Percentiles rank a stretch among this genome's conserved stretches.
Conservation (phyloP, 164 flowering plant species). For the Paratinospora sagittata region DNA sequence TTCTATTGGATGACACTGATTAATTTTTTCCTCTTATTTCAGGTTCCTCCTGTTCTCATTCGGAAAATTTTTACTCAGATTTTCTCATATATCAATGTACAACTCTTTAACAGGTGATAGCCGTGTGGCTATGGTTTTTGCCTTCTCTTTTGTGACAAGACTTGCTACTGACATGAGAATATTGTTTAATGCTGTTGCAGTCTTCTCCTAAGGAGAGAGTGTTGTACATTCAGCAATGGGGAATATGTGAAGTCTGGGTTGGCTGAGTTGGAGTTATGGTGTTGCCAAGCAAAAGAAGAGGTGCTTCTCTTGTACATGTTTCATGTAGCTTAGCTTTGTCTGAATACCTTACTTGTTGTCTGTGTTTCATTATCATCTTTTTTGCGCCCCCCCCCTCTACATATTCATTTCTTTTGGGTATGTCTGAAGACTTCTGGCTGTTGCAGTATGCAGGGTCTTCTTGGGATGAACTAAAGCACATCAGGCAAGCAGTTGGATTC, state of each 20-base stretch:
- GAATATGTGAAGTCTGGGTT: slow-evolving; percentile 83
- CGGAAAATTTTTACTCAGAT: slow-evolving; percentile 62
- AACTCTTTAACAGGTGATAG: slow-evolving; percentile 77
- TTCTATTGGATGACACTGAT: not conserved
- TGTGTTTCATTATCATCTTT: too few relatives aligned
- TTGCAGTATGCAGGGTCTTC: slow-evolving; percentile 76
- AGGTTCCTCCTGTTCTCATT: slow-evolving; percentile 69
- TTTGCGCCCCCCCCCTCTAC: not conserved
- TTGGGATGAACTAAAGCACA: slow-evolving; percentile 82
- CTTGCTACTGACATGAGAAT: slow-evolving; percentile 4
- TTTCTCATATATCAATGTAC: slow-evolving; percentile 70
- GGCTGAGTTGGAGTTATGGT: slow-evolving; percentile 79
- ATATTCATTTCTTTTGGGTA: not conserved
- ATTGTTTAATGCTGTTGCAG: slow-evolving; percentile 32
- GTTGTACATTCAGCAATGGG: slow-evolving; percentile 82
- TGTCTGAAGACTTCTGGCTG: slow-evolving; percentile 1
- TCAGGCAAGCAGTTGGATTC: slow-evolving; percentile 80
- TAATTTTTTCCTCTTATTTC: slow-evolving; percentile 18
- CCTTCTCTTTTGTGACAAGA: not conserved
- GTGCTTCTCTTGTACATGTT: slow-evolving; percentile 21
- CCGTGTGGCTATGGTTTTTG: not conserved
- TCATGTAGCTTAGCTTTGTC: not conserved
- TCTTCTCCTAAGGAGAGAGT: slow-evolving; percentile 74
- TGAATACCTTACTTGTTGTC: not conserved
- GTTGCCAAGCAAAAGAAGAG: slow-evolving; percentile 57